Evolutionary conservation across 2,329 filamentous ascomycete genomes (phyloP).

Genomic region (Pseudogymnoascus pannorum): DNA sequence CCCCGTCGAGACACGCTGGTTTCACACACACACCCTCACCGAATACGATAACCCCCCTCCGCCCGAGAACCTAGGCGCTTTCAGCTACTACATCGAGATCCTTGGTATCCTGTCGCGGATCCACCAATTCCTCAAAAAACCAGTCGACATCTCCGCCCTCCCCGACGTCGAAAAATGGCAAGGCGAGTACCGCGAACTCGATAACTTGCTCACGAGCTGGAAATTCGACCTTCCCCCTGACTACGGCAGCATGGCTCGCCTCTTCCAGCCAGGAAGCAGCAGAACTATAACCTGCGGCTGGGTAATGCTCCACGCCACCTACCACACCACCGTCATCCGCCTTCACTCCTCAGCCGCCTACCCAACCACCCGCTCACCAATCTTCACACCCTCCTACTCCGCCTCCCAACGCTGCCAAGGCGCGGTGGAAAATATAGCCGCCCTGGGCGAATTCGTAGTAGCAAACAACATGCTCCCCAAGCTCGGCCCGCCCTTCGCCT

Average conservation of each 20-base stretch:
- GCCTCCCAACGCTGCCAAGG: slow-evolving; percentile 76
- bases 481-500: slow-evolving; percentile 84
- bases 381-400: slow-evolving; percentile 83
- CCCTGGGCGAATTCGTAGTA: slow-evolving; percentile 70
- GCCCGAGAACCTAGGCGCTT: slow-evolving; percentile 76
- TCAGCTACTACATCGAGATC: slow-evolving; percentile 86
- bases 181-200: slow-evolving; percentile 74
- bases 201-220: slow-evolving; percentile 73
- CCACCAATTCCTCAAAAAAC: slow-evolving; percentile 80
- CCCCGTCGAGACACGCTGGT: slow-evolving; percentile 78
- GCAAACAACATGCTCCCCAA: slow-evolving; percentile 68
- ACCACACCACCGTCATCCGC: slow-evolving; percentile 82
- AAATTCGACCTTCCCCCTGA: slow-evolving; percentile 76
- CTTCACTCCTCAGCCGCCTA: slow-evolving; percentile 90
- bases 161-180: slow-evolving; percentile 89
- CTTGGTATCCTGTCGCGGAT: slow-evolving; percentile 80
- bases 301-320: slow-evolving; percentile 87
- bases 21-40: slow-evolving; percentile 46
- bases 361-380: slow-evolving; percentile 77
- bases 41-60: slow-evolving; percentile 57
- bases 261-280: slow-evolving; percentile 62
- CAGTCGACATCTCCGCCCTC: slow-evolving; percentile 78
- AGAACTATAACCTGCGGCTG: slow-evolving; percentile 72
- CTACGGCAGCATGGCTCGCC: slow-evolving; percentile 74
- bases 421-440: slow-evolving; percentile 76